A percentile compares a stretch with the other conserved stretches of the same genome.
Evolutionary conservation across 257 asterid genomes (phyloP).

Genomic region (Ilex aquifolium): DNA sequence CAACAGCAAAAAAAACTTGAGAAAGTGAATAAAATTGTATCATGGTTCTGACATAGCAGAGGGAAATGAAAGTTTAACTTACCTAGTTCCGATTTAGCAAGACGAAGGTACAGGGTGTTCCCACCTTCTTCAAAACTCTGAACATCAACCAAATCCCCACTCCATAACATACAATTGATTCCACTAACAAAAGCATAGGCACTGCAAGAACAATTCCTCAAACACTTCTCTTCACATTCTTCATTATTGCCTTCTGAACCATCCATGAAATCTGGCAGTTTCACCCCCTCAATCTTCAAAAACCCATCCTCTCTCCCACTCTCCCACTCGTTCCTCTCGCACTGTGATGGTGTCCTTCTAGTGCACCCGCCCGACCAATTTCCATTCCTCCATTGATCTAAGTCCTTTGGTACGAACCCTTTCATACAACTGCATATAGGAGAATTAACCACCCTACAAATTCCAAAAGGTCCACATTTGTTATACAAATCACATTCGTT

Average conservation of each 20-base stretch:
- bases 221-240: slow-evolving; percentile 40
- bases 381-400: slow-evolving; percentile 39
- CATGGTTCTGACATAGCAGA: background rate
- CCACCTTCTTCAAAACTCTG: slow-evolving; percentile 51
- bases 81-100: slow-evolving; percentile 58
- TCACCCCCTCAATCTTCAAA: slow-evolving; percentile 25
- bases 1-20: background rate
- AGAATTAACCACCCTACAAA: slow-evolving; percentile 24
- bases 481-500: slow-evolving; percentile 47
- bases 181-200: slow-evolving; percentile 54
- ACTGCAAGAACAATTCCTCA: slow-evolving; percentile 57
- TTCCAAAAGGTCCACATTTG: slow-evolving; percentile 55
- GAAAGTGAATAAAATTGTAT: background rate
- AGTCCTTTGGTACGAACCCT: slow-evolving; percentile 48
- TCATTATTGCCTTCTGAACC: slow-evolving; percentile 11
- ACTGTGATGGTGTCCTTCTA: slow-evolving; percentile 39
- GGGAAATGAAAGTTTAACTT: background rate
- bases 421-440: slow-evolving; percentile 42
- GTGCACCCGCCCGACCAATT: slow-evolving; percentile 59
- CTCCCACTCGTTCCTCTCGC: slow-evolving; percentile 17
- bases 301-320: slow-evolving; percentile 34
- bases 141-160: slow-evolving; percentile 48
- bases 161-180: slow-evolving; percentile 70
- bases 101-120: slow-evolving; percentile 46
- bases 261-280: slow-evolving; percentile 67